phyloP scores from a whole-genome alignment of 176 grass and related monocot species.

The Sorghum bicolor region Sorghum_bicolor_NCBIv3 NC_012873.2:57866001-57866500 shows the following conservation, averaged over 20 bases:
- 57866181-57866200: background rate
- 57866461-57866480: background rate
- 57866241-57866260: background rate
- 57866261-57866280: background rate
- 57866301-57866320: background rate
- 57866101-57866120: background rate
- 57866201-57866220: background rate
- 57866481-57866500: background rate
- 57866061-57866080: background rate
- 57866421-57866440: background rate
- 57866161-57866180: background rate
- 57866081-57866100: background rate
- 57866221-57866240: background rate
- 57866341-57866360: background rate
- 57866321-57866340: background rate
- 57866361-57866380: background rate
- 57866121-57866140: background rate
- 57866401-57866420: background rate
- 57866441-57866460: background rate
- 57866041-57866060: background rate
- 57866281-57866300: background rate
- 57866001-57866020: background rate
- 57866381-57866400: background rate
- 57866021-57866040: slow-evolving; percentile 21
- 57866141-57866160: background rate